Conservation (phyloP, 352 stramenopile species). For the Saprolegnia diclina region DNA sequence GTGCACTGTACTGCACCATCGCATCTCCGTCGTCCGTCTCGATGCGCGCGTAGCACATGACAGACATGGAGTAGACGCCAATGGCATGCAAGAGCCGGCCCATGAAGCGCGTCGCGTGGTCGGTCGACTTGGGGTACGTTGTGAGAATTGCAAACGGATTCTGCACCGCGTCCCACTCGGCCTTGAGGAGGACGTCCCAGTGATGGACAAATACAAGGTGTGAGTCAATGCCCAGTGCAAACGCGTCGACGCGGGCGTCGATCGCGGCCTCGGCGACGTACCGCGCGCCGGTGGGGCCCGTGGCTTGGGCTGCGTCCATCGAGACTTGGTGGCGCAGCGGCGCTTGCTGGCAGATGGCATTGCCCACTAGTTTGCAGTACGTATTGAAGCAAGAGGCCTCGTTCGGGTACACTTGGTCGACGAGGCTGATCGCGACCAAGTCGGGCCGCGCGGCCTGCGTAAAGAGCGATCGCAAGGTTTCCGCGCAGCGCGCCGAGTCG, state of each 20-base stretch:
- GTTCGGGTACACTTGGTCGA: constrained; percentile 69
- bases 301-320: constrained; percentile 65
- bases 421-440: constrained; percentile 54
- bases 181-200: constrained; percentile 60
- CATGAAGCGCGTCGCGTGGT: constrained; percentile 32
- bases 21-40: constrained; percentile 58
- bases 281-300: constrained; percentile 51
- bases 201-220: constrained; percentile 65
- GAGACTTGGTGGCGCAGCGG: constrained; percentile 50
- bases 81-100: background rate
- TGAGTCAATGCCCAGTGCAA: constrained; percentile 74
- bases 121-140: constrained; percentile 68
- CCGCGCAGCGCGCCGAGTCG: constrained; percentile 59
- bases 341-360: constrained; percentile 42
- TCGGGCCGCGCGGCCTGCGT: constrained; percentile 53
- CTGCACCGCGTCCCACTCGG: constrained; percentile 57
- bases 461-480: constrained; percentile 75
- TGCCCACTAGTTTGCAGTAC: constrained; percentile 60
- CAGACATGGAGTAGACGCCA: background rate
- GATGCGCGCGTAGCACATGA: constrained; percentile 74
- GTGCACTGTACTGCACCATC: constrained; percentile 70
- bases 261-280: constrained; percentile 71
- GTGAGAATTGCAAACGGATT: constrained; percentile 75
- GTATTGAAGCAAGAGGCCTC: constrained; percentile 52
- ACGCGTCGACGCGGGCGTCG: constrained; percentile 48